phyloP scores from a whole-genome alignment of 495 filamentous ascomycete genomes.

The Talaromyces thailandensis region DNA sequence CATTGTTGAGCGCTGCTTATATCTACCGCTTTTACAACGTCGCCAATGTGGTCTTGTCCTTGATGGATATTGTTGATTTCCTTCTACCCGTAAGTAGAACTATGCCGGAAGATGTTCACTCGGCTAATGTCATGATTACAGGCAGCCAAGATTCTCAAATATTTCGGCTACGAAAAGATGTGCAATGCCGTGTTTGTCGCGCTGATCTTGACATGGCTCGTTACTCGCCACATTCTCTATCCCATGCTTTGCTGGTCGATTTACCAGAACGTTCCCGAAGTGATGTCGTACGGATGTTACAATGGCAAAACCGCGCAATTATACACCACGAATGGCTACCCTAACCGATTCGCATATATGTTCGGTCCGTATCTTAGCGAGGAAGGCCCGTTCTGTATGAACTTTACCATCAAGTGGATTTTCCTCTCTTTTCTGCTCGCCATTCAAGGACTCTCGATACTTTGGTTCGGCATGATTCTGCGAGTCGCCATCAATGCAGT shows the following conservation, averaged over 20 bases:
- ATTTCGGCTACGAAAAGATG: slow-evolving; percentile 60
- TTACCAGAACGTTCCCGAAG: slow-evolving; percentile 54
- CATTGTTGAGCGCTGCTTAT: slow-evolving; percentile 71
- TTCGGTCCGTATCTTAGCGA: slow-evolving; percentile 61
- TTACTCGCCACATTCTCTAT: slow-evolving; percentile 77
- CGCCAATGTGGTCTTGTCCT: slow-evolving; percentile 76
- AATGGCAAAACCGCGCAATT: slow-evolving; percentile 44
- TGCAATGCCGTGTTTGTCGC: slow-evolving; percentile 82
- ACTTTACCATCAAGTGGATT: slow-evolving; percentile 55
- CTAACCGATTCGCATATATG: slow-evolving; percentile 49
- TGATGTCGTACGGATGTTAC: slow-evolving; percentile 67
- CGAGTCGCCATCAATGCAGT: slow-evolving; percentile 70
- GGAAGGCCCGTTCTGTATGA: slow-evolving; percentile 68
- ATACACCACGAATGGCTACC: slow-evolving; percentile 45
- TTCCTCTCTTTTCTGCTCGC: slow-evolving; percentile 70
- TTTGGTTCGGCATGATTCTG: slow-evolving; percentile 88
- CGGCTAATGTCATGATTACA: slow-evolving; percentile 28
- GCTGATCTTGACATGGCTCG: slow-evolving; percentile 80
- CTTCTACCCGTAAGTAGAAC: slow-evolving; percentile 64
- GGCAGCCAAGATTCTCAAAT: slow-evolving; percentile 93
- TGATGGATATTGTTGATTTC: slow-evolving; percentile 93
- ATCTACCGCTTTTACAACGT: slow-evolving; percentile 76
- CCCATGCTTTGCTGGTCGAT: slow-evolving; percentile 69
- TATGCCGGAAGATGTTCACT: neutral
- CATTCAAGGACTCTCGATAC: slow-evolving; percentile 69